Evolutionary conservation across 208 protist genomes (phyloP), one percentile per base, ranked within the genome.

Genomic region (Novymonas esmeraldas): DNA sequence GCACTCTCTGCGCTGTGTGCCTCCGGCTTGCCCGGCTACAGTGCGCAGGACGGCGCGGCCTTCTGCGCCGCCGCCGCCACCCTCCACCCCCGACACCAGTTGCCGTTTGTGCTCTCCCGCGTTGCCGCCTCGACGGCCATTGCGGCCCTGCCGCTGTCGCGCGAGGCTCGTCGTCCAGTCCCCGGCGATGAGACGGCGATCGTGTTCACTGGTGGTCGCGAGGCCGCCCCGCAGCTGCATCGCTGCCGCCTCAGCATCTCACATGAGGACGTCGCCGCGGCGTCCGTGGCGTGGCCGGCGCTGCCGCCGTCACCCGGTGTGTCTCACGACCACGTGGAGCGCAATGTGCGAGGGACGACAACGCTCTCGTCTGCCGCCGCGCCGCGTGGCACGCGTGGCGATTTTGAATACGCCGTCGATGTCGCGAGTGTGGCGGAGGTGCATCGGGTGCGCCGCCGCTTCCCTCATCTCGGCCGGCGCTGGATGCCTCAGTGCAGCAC

Each of bases 31-130:
- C 44, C 31, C 14, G 62, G 56, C n/a, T 61, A 54, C 34, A 57
- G n/a, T 13, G 39, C 38, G 18, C 16, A 10, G 31, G 41, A 54
- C 14, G 49, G 16, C 6, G 13, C 20, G 20, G 16, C 3, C 44
- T 61, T 57, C 28, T 33, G 52, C 63, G n/a, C 33, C 50, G 58
- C 54, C 20, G 51, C 54, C 13, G 22, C 38, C 3, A 0, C 3
- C n/a, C 54, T 85, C 24, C 78, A 85, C 57, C 41, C 44, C n/a
- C 69, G 73, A 26, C 82, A 89, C 29, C 79, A 63, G 24, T 36
- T 70, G n/a, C 82, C 84, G 0, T 87, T 79, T 44, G 74, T 85
- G 46, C 84, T 90, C 20, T 90, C 84, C 18, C 84, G 84, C 44
- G 49, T 86, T 22, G 84, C 84, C 31, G 84, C 84, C 26, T 90